Base-by-base conservation (phyloP, 495 filamentous ascomycete genomes). In the Extremus antarcticus region DNA sequence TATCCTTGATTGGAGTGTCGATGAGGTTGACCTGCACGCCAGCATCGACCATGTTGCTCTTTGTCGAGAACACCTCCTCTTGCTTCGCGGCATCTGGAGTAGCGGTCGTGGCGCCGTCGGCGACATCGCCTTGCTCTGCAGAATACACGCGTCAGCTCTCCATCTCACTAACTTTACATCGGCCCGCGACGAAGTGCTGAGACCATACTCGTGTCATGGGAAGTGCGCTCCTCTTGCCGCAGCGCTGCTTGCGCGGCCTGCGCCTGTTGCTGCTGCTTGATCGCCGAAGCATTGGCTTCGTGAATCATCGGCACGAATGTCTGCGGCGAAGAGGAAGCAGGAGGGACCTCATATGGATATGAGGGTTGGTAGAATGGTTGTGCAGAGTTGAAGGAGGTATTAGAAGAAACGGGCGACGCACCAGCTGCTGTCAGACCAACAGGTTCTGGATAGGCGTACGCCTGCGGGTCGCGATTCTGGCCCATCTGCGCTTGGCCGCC, bases 331-430 rank as follows among this genome's bases (percentile, higher is more conserved):
- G 66, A 66, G 22, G 66, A 67, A 20, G 66, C 53, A 47, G 63
- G 68, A 19, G 57, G 60, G 13, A 57, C 40, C 43, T 67, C 67
- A 49, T 58, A 45, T 21, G 41, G 41, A n/a, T 45, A 45, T 45
- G 41, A 45, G 41, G 41, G 41, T 7, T 45, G n/a, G 62, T 43
- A 13, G 29, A 35, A 35, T 62, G 62, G 15, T 35, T 60, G 59
- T 41, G 62, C 59, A 25, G 65, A 59, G 16, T 69, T 55, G 55
- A 67, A 71, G 7, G 66, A 64, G 7, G 61, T 57, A 45, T 54
- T 54, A 39, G 64, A 65, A 59, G 62, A 63, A 25, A 66, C 59
- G 57, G 68, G 67, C 64, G 67, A 71, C 41, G 57, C 68, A 63
- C 67, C 67, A 13, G 13, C 29, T 4, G 29, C 7, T 35, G 29